Conservation (phyloP, 768 basidiomycete genomes). For the Pisolithus orientalis region DNA sequence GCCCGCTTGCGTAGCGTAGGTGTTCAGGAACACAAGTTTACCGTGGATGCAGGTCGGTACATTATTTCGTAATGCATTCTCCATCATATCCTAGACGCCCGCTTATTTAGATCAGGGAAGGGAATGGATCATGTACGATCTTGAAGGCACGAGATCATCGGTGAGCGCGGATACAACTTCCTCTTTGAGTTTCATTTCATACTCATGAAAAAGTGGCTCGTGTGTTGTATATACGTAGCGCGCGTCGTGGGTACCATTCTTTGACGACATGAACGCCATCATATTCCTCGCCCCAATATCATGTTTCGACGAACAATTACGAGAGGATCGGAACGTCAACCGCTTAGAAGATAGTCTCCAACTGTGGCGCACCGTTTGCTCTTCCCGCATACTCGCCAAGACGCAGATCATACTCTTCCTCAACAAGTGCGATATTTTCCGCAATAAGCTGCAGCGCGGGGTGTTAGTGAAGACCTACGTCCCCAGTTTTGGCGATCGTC, state of each 20-base stretch:
- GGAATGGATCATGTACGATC: slow-evolving; percentile 80
- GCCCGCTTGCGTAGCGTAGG: slow-evolving; percentile 77
- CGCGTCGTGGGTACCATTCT: slow-evolving; percentile 73
- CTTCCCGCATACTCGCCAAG: slow-evolving; percentile 55
- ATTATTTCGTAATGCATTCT: not conserved
- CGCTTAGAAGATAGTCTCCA: slow-evolving; percentile 71
- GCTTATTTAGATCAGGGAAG: slow-evolving; percentile 44
- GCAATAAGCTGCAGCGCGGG: slow-evolving; percentile 65
- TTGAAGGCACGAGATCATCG: slow-evolving; percentile 66
- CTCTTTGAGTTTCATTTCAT: not conserved
- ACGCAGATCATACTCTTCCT: slow-evolving; percentile 51
- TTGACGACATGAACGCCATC: slow-evolving; percentile 77
- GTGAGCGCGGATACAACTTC: slow-evolving; percentile 30
- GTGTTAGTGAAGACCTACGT: slow-evolving; percentile 61
- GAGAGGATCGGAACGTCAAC: slow-evolving; percentile 65
- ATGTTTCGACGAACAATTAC: slow-evolving; percentile 74
- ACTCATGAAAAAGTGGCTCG: slow-evolving; percentile 1
- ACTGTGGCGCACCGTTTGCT: slow-evolving; percentile 68
- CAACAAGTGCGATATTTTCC: slow-evolving; percentile 68
- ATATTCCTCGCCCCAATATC: slow-evolving; percentile 74
- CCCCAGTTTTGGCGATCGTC: slow-evolving; percentile 66
- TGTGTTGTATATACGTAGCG: slow-evolving; percentile 34
- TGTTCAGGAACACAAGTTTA: slow-evolving; percentile 67
- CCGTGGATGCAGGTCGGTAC: slow-evolving; percentile 55
- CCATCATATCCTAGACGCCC: not conserved